Evolutionary conservation across 257 asterid species (phyloP), one percentile per base, ranked within the genome.

Genomic region (Primulina tabacum): DNA sequence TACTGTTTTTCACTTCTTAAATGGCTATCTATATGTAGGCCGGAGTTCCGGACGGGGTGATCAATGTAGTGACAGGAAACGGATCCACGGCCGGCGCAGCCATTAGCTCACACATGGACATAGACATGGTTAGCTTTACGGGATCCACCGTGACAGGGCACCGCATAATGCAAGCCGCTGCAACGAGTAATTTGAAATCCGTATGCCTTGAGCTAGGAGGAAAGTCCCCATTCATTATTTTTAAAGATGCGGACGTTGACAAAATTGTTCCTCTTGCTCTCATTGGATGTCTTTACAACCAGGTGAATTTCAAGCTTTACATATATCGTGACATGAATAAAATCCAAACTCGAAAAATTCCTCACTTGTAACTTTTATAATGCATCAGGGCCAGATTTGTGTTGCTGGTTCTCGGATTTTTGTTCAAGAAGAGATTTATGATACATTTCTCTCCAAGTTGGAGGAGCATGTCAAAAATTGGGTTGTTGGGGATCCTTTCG

Each of bases 401-500:
- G 87, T 83, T 21, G 93, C 95, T 29, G 89, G 91, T 35, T 72
- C 90, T 21, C 87, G 97, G 1, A 24, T 77, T 34, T 88, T 88
- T 30, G 80, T 90, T 66, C 97, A 90, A 67, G 93, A 90, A 73
- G 91, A 82, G 57, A 77, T 90, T 47, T 81, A 83, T 69, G 92
- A 90, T 17, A 76, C 78, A 37, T 81, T 90, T 60, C 28, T 78
- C n/a, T 69, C 33, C 21, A 82, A 63, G 60, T 62, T 87, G 80
- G 69, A 72, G 78, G 89, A 86, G 79, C 79, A 78, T 70, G 76
- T 78, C 62, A 80, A 84, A 62, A 53, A 71, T 29, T 83, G 93
- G 87, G 86, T 85, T 30, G 87, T 88, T n/a, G 95, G 97, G 9
- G 97, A 90, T 78, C 93, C 97, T 40, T 86, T 90, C 33, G 85